Percentiles rank a stretch among this genome's conserved stretches.
Conservation (phyloP, 2,329 filamentous ascomycete genomes). For the Penicillium sp. region DNA sequence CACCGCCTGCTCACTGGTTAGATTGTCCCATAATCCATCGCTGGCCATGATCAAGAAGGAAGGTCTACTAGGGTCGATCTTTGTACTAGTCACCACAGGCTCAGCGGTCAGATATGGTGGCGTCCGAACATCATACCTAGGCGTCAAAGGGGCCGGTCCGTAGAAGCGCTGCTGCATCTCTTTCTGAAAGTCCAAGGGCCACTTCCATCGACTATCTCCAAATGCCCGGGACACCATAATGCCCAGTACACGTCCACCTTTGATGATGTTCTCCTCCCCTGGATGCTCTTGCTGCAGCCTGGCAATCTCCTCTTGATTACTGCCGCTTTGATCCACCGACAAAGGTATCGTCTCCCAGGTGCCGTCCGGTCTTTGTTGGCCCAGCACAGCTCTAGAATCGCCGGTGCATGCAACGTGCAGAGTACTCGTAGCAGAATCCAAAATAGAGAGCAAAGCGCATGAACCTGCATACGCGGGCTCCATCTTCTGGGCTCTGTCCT, state of each 20-base stretch:
- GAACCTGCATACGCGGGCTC: slow-evolving; percentile 52
- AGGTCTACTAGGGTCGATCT: slow-evolving; percentile 47
- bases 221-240: slow-evolving; percentile 65
- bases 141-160: slow-evolving; percentile 46
- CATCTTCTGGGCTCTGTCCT: slow-evolving; percentile 24
- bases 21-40: slow-evolving; percentile 66
- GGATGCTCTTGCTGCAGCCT: slow-evolving; percentile 61
- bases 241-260: slow-evolving; percentile 62
- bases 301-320: slow-evolving; percentile 59
- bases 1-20: slow-evolving; percentile 60
- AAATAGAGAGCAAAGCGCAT: slow-evolving; percentile 64
- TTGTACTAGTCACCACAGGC: slow-evolving; percentile 62
- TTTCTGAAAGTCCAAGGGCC: slow-evolving; percentile 53
- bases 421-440: slow-evolving; percentile 54
- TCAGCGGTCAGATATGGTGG: slow-evolving; percentile 69
- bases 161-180: slow-evolving; percentile 33
- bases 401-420: slow-evolving; percentile 66
- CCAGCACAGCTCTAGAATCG: slow-evolving; percentile 67
- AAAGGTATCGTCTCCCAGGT: slow-evolving; percentile 57
- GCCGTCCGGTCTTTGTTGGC: slow-evolving; percentile 36
- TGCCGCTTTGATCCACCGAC: slow-evolving; percentile 66
- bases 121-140: slow-evolving; percentile 40
- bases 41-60: slow-evolving; percentile 67
- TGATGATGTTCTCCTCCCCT: slow-evolving; percentile 59
- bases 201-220: slow-evolving; percentile 70